Conservation (phyloP, 78 protist species). For the Planoprotostelium fungivorum region DNA sequence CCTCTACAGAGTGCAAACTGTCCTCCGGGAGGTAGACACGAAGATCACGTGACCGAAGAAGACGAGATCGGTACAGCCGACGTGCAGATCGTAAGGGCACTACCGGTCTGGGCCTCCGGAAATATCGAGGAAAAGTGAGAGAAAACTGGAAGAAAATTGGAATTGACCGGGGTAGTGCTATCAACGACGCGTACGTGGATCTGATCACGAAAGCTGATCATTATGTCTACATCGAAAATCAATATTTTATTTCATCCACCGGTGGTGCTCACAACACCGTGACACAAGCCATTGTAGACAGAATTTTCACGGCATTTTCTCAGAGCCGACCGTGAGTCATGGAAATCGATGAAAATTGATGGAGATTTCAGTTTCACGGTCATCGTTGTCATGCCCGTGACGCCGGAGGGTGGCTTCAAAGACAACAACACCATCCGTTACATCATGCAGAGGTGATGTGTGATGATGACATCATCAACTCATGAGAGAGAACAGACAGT, state of each 20-base stretch:
- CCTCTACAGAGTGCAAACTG: neutral
- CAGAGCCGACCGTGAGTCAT: constrained; percentile 3
- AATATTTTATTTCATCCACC: constrained; percentile 57
- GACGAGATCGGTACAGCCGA: neutral
- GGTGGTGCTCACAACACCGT: constrained; percentile 52
- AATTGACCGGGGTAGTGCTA: constrained; percentile 11
- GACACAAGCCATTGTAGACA: constrained; percentile 25
- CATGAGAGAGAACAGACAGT: constrained; percentile 17
- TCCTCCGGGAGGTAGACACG: neutral
- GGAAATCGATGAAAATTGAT: neutral
- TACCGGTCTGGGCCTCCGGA: constrained; percentile 58
- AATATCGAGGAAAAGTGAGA: constrained; percentile 28
- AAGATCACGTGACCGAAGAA: neutral
- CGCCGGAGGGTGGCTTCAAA: constrained; percentile 46
- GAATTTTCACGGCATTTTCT: constrained; percentile 22
- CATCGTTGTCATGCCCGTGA: constrained; percentile 30
- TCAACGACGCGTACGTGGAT: constrained; percentile 66
- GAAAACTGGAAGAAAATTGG: neutral
- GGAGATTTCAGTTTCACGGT: constrained; percentile 19
- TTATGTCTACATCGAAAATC: constrained; percentile 83
- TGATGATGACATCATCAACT: constrained; percentile 1
- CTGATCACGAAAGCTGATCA: constrained; percentile 67
- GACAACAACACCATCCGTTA: constrained; percentile 44
- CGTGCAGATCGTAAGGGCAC: constrained; percentile 20
- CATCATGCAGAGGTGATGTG: constrained; percentile 48